Conservation (phyloP, 345 rosid genomes). For the Geranium brycei region DNA sequence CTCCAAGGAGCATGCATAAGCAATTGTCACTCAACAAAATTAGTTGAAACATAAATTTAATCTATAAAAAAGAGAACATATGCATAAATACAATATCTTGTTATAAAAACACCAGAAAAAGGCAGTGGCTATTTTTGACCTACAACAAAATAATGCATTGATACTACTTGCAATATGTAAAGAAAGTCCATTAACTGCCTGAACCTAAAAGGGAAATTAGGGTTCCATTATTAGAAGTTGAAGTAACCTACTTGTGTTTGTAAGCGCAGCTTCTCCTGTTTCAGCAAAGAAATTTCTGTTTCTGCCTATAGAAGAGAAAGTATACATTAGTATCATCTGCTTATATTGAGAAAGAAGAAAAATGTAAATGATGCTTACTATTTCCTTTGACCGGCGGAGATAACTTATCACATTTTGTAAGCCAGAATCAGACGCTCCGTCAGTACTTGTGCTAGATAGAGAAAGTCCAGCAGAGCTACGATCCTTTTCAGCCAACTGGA, state of each 20-base stretch:
- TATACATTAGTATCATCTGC: slow-evolving; percentile 4
- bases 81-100: no score
- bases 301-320: slow-evolving; percentile 47
- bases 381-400: slow-evolving; percentile 81
- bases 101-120: no score
- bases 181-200: no score
- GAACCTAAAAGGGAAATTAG: no score
- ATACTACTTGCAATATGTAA: no score
- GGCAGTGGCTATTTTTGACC: no score
- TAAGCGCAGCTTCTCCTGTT: slow-evolving; percentile 78
- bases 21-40: no score
- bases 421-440: slow-evolving; percentile 39
- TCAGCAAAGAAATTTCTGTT: slow-evolving; percentile 81
- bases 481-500: slow-evolving; percentile 68
- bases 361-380: slow-evolving; percentile 32
- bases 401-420: slow-evolving; percentile 75
- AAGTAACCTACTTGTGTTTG: slow-evolving; percentile 60
- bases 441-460: slow-evolving; percentile 27
- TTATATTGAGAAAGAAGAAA: not conserved
- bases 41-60: no score
- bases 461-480: slow-evolving; percentile 36
- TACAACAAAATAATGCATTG: no score
- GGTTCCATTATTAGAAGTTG: not conserved
- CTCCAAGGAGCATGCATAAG: no score
- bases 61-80: no score